Conservation (phyloP, 2,329 filamentous ascomycete genomes). For the Trichoderma harzianum region DNA sequence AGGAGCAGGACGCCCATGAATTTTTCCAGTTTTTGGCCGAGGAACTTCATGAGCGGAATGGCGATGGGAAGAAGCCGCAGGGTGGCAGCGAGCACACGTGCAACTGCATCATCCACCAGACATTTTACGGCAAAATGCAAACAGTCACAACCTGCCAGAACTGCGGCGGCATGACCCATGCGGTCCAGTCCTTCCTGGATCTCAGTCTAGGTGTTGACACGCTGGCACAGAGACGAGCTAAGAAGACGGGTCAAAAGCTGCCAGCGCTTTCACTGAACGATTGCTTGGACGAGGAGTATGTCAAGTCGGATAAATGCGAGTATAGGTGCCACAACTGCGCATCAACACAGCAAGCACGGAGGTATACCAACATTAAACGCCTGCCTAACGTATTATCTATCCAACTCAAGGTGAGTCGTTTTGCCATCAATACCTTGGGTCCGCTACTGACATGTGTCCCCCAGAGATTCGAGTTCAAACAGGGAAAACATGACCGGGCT, state of each 20-base stretch:
- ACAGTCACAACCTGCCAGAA: conserved; percentile 88
- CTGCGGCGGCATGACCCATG: conserved; percentile 77
- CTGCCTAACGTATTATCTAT: conserved; percentile 87
- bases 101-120: conserved; percentile 88
- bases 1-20: conserved; percentile 95
- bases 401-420: conserved; percentile 72
- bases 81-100: conserved; percentile 63
- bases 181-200: conserved; percentile 86
- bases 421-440: neutral
- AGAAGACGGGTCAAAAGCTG: conserved; percentile 49
- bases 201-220: conserved; percentile 83
- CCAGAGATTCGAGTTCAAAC: conserved; percentile 70
- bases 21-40: conserved; percentile 96
- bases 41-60: conserved; percentile 80
- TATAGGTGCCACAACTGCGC: conserved; percentile 84
- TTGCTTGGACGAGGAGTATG: conserved; percentile 83
- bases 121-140: conserved; percentile 88
- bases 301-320: conserved; percentile 80
- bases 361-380: conserved; percentile 79
- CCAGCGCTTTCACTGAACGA: conserved; percentile 55
- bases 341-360: conserved; percentile 72
- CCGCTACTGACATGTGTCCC: neutral
- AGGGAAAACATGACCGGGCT: conserved; percentile 60
- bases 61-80: conserved; percentile 62
- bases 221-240: conserved; percentile 61